Evolutionary conservation across 2,329 filamentous ascomycete genomes (phyloP), one percentile per base, ranked within the genome.

Genomic region (Ascochyta rabiei): DNA sequence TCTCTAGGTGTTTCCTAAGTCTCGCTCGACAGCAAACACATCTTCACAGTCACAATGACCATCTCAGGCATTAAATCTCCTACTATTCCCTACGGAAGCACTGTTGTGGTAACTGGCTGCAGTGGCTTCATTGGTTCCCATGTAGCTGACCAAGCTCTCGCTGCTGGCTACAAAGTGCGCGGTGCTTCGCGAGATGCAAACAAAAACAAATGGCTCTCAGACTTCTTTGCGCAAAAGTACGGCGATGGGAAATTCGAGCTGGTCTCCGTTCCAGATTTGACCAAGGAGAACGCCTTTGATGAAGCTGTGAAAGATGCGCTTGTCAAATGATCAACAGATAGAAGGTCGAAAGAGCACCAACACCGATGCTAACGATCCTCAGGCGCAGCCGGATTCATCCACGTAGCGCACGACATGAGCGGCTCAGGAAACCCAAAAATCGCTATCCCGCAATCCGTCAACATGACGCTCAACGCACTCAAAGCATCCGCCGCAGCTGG

Each of bases 341-440:
- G 2, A 23, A 10, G 4, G 21, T 9, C 1, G 34, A 37, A 7
- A 41, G 16, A 28, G 9, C 13, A 23, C 35, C 15, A 10, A 34
- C 18, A 21, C 3, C 18, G 10, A 23, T 24, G 13, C 12, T 30
- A n/a, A 21, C 10, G 28, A 30, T 9, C 6, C 24, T 15, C 23
- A 69, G 68, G 53, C 5, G 28, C 77, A 63, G 30, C 75, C 1
- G 79, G 77, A 4, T 72, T 83, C 43, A 70, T 77, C 15, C 81
- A 83, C 55, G 70, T 80, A 9, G 81, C 81, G 0, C 75, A 76
- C 15, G 71, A 77, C 16, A 55, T 79, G 1, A 70, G 67, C 0
- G 77, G 78, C 41, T 69, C 68, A 4, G 37, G 39, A 1, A 63
- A 74, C 35, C 50, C 66, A 0, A 68, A 82, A 15, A 60, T 71